Conservation (phyloP, 2,329 filamentous ascomycete genomes). For the Colletotrichum spaethianum region DNA sequence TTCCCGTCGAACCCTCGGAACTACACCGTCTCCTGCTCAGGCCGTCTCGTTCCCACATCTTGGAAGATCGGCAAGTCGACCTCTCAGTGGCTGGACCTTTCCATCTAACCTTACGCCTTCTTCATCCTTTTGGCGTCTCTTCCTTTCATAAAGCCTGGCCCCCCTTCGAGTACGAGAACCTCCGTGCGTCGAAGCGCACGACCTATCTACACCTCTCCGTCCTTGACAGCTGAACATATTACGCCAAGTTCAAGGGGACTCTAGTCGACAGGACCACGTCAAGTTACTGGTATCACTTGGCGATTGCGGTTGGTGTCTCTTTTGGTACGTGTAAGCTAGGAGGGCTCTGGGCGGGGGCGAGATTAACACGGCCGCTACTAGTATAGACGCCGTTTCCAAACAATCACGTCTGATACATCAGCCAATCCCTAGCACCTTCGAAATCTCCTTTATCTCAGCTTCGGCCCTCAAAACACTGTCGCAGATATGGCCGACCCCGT, state of each 20-base stretch:
- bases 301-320: conserved; percentile 2
- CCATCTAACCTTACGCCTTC: background rate
- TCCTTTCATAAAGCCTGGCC: background rate
- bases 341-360: conserved; percentile 9
- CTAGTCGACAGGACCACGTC: conserved; percentile 9
- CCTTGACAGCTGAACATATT: conserved; percentile 37
- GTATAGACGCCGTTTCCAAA: conserved; percentile 31
- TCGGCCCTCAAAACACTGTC: conserved; percentile 23
- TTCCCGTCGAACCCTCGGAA: conserved; percentile 14
- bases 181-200: conserved; percentile 22
- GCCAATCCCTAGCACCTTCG: conserved; percentile 19
- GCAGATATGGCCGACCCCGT: conserved; percentile 32
- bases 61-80: conserved; percentile 6
- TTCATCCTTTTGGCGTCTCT: background rate
- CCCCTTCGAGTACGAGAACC: background rate
- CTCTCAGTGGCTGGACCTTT: conserved; percentile 1
- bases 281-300: background rate
- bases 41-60: background rate
- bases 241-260: conserved; percentile 32
- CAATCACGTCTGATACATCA: conserved; percentile 24
- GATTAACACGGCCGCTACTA: conserved; percentile 37
- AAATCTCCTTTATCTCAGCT: conserved; percentile 31
- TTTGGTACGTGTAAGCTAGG: conserved; percentile 31
- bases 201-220: conserved; percentile 20
- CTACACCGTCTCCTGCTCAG: background rate